These are phyloP conservation scores for Polygonum aviculare DNA, from an alignment of 148 eudicot species.

Conservation along the genomic window DNA sequence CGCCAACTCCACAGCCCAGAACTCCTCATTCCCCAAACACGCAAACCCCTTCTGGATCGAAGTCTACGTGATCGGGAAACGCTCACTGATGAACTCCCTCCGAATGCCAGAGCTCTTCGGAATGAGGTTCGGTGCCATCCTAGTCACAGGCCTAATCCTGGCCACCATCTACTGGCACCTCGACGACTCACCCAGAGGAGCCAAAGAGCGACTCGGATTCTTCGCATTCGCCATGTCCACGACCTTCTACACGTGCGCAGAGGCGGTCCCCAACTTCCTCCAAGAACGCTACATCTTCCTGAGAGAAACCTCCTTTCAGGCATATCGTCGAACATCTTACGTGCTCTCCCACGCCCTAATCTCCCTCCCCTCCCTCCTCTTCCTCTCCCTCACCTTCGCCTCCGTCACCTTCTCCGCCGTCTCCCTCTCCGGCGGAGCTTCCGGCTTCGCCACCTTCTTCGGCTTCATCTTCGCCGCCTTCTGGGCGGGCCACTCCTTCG, in stretches of 20 bases:
- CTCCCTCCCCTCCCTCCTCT: constrained; percentile 54
- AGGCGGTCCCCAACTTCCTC: constrained; percentile 73
- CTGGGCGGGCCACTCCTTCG: constrained; percentile 89
- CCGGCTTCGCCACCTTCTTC: constrained; percentile 60
- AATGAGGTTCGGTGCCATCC: constrained; percentile 51
- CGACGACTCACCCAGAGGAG: constrained; percentile 62
- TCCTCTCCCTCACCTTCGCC: constrained; percentile 63
- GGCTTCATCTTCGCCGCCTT: constrained; percentile 59
- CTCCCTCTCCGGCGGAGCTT: constrained; percentile 55
- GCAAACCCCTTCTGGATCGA: constrained; percentile 80
- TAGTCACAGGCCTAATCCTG: constrained; percentile 59
- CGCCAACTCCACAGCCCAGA: constrained; percentile 22
- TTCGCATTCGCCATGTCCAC: constrained; percentile 94
- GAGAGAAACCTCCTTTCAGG: constrained; percentile 80
- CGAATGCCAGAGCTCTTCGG: constrained; percentile 66
- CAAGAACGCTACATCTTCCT: constrained; percentile 71
- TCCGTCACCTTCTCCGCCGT: constrained; percentile 69
- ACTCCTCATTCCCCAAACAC: constrained; percentile 38
- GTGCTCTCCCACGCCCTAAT: constrained; percentile 66
- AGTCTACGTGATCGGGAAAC: constrained; percentile 47
- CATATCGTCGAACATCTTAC: constrained; percentile 72
- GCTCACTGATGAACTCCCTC: constrained; percentile 57
- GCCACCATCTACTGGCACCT: constrained; percentile 68
- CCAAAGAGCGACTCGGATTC: constrained; percentile 61
- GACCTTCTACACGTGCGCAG: constrained; percentile 84